phyloP scores from a whole-genome alignment of 2,329 filamentous ascomycete genomes.

The Hypoxylon sp. region DNA sequence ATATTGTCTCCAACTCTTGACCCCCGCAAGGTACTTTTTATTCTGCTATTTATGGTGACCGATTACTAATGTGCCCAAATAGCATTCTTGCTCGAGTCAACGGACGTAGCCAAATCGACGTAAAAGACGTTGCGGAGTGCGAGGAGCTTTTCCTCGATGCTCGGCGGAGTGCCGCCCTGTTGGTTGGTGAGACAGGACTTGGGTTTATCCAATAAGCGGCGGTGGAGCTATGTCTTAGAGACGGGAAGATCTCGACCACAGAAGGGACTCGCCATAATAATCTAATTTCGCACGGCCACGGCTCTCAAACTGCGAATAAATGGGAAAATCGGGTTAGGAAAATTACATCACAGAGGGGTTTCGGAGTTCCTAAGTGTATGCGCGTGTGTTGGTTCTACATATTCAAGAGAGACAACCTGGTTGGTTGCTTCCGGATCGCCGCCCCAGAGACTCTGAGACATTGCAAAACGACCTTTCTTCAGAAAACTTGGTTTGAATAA shows the following conservation, averaged over 20 bases:
- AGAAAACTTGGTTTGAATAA: conserved; percentile 33
- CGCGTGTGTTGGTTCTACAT: conserved; percentile 32
- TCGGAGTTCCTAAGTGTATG: conserved; percentile 45
- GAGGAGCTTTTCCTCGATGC: conserved; percentile 89
- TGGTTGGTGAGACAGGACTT: conserved; percentile 73
- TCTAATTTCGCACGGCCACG: conserved; percentile 48
- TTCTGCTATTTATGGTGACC: conserved; percentile 42
- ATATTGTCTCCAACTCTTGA: conserved; percentile 93
- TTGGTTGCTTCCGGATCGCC: conserved; percentile 43
- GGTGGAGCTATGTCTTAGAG: conserved; percentile 38
- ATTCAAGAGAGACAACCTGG: conserved; percentile 33
- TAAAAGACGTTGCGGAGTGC: conserved; percentile 83
- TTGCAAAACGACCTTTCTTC: conserved; percentile 39
- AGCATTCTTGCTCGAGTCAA: conserved; percentile 91
- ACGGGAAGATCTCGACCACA: conserved; percentile 45
- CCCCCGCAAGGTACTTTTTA: conserved; percentile 78
- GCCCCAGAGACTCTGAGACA: conserved; percentile 42
- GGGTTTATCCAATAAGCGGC: conserved; percentile 74
- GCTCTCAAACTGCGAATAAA: conserved; percentile 29
- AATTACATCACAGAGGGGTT: conserved; percentile 46
- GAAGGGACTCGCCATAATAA: conserved; percentile 45
- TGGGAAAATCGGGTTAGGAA: conserved; percentile 39
- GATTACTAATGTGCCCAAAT: conserved; percentile 48
- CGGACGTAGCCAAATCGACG: conserved; percentile 81
- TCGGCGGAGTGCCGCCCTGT: conserved; percentile 79